A percentile compares a stretch with the other conserved stretches of the same genome.
Evolutionary conservation across 2,329 filamentous ascomycete genomes (phyloP).

Genomic region (Fusarium sp.): DNA sequence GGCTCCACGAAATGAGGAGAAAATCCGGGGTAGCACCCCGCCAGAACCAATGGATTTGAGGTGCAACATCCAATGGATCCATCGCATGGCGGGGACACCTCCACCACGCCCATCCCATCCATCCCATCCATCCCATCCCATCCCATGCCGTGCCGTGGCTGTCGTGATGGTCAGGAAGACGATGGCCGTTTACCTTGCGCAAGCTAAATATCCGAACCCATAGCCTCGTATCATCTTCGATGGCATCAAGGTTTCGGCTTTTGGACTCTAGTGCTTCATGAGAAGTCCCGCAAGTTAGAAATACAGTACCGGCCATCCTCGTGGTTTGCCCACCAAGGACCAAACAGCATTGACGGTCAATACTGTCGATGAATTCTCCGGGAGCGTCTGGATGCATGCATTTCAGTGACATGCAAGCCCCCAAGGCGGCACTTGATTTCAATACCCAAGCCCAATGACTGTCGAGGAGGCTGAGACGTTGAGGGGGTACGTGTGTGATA

Average conservation of each 20-base stretch:
- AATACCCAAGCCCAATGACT: neutral
- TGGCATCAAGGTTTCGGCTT: neutral
- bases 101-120: neutral
- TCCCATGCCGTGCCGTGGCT: neutral
- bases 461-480: neutral
- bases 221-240: neutral
- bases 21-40: slow-evolving; percentile 8
- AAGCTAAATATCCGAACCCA: neutral
- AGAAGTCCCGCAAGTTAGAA: neutral
- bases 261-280: neutral
- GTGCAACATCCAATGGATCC: neutral
- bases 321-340: neutral
- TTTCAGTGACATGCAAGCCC: neutral
- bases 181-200: neutral
- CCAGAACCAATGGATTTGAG: neutral
- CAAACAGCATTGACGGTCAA: neutral
- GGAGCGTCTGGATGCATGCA: neutral
- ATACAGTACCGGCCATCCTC: neutral
- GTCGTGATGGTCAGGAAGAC: neutral
- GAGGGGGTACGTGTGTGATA: neutral
- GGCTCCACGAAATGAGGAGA: slow-evolving; percentile 9
- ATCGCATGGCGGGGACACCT: neutral
- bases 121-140: neutral
- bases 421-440: neutral
- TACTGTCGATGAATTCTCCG: neutral